Base-by-base conservation (phyloP, 2,329 filamentous ascomycete species). In the Ophiostoma quercus region DNA sequence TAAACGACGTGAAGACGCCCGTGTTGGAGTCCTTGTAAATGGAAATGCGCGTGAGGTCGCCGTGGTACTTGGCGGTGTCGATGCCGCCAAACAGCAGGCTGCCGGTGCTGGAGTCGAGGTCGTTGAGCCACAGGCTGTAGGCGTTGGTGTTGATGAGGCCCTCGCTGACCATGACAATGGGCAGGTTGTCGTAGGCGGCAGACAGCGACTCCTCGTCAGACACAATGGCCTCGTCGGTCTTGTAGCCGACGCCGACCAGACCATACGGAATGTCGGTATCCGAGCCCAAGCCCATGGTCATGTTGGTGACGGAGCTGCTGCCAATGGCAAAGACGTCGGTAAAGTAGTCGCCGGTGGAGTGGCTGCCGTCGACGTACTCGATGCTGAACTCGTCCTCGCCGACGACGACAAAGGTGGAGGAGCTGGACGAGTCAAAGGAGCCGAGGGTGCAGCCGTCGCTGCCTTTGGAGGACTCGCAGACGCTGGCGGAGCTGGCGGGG, bases 21-120 rank as follows among this genome's bases (percentile, higher is more conserved):
- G 75, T 81, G 68, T 77, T 73, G 66, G 81, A 77, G 71, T 79
- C 76, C 68, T 82, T 77, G 74, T 87, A 80, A 71, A 92, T 82
- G 19, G 88, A 6, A 37, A 93, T 81, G 6, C 83, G 85, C 65
- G 83, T 82, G 41, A 94, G 82, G 1, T 85, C 78, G 66, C 90
- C 91, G 0, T 82, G 77, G 78, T 88, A 95, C 76, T 94, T 94
- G 71, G 84, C 85, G 0, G 87, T 91, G 76, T 94, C 91, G 71
- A 94, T 87, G n/a, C 90, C 92, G 54, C 92, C 92, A 74, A 94
- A 95, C 1, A 94, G 81, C 71, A 94, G 89, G 74, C 82, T 89
- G 47, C 92, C 92, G 1, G 84, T 88, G 71, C 83, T 88, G 0
- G 90, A 79, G 71, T 82, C 82, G 77, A 85, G 77, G 69, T 87